phyloP scores from a whole-genome alignment of 192 early-diverging fungal genomes.

The Entophlyctis luteolus region DNA sequence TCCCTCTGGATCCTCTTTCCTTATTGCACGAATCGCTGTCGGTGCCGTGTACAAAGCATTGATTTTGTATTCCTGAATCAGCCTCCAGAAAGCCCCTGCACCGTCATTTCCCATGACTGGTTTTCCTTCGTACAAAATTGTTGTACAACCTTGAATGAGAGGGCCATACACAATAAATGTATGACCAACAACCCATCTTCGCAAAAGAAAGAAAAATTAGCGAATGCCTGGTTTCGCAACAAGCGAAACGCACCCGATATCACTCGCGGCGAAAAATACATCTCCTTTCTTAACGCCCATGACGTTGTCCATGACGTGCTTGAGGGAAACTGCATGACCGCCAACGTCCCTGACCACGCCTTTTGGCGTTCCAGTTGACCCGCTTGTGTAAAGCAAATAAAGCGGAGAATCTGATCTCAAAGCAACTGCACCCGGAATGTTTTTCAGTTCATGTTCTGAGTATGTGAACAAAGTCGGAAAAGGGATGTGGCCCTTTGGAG shows the following conservation, averaged over 20 bases:
- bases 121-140: constrained; percentile 79
- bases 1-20: constrained; percentile 66
- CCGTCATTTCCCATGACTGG: constrained; percentile 72
- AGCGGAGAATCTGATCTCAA: constrained; percentile 46
- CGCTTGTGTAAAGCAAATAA: constrained; percentile 67
- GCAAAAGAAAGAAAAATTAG: not conserved
- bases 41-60: constrained; percentile 78
- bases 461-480: constrained; percentile 1
- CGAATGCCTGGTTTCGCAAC: not conserved
- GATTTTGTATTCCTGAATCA: constrained; percentile 73
- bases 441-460: not conserved
- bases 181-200: constrained; percentile 79
- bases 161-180: constrained; percentile 80
- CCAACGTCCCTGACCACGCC: constrained; percentile 50
- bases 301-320: constrained; percentile 68
- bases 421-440: not conserved
- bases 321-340: constrained; percentile 69
- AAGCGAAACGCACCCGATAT: constrained; percentile 55
- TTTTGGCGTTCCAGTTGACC: constrained; percentile 74
- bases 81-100: constrained; percentile 74
- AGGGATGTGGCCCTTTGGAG: not conserved
- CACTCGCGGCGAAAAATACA: constrained; percentile 73
- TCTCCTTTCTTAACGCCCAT: constrained; percentile 72
- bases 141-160: constrained; percentile 69
- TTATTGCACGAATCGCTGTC: constrained; percentile 71